These are phyloP conservation scores for Ophiostoma novo-ulmi DNA, from an alignment of 2,329 filamentous ascomycete genomes.

Conservation along the genomic window DNA sequence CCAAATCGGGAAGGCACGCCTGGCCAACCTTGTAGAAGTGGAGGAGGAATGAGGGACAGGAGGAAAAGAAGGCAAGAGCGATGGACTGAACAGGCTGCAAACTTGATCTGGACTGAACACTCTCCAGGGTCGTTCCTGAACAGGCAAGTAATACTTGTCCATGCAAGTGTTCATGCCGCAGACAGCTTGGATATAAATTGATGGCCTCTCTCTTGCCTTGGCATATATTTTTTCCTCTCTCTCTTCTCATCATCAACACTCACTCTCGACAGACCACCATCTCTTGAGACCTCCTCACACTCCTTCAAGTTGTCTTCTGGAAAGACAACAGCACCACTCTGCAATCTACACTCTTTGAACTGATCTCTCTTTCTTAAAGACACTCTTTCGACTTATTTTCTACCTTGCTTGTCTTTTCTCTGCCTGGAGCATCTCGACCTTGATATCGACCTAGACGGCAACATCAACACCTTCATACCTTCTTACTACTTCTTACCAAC, in stretches of 20 bases:
- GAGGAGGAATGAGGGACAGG: neutral
- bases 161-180: neutral
- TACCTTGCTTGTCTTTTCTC: neutral
- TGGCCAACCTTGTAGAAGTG: neutral
- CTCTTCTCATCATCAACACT: constrained; percentile 9
- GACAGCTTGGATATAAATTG: neutral
- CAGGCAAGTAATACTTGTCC: neutral
- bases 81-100: constrained; percentile 12
- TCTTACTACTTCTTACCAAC: neutral
- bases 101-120: neutral
- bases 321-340: constrained; percentile 11
- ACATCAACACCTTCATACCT: neutral
- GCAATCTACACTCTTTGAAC: neutral
- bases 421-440: constrained; percentile 5
- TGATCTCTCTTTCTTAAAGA: neutral
- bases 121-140: neutral
- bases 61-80: neutral
- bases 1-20: neutral
- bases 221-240: neutral
- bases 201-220: neutral
- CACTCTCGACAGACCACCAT: constrained; percentile 2
- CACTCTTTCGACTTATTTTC: constrained; percentile 3
- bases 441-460: neutral
- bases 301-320: constrained; percentile 11
- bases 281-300: neutral